Conservation (phyloP, 257 asterid species). For the Solanum gandarillasii region DNA sequence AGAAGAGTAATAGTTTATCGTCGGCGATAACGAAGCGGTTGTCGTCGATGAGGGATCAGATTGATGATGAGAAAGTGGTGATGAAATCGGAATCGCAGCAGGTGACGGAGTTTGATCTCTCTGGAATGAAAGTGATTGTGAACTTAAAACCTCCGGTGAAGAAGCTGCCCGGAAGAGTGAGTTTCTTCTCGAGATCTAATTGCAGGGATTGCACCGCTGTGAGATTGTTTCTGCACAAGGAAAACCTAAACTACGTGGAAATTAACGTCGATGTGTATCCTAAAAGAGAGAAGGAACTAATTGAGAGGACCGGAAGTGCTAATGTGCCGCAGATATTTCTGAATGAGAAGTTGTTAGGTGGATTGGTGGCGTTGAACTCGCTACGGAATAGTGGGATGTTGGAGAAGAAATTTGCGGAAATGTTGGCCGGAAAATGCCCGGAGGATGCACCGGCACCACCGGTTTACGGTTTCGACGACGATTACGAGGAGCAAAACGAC, state of each 20-base stretch:
- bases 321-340: slow-evolving; percentile 74
- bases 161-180: slow-evolving; percentile 45
- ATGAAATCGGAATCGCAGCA: neutral
- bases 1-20: slow-evolving; percentile 67
- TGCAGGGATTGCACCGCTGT: slow-evolving; percentile 86
- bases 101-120: slow-evolving; percentile 54
- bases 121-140: slow-evolving; percentile 55
- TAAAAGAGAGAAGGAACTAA: slow-evolving; percentile 54
- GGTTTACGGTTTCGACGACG: slow-evolving; percentile 71
- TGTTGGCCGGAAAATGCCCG: slow-evolving; percentile 62
- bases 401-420: slow-evolving; percentile 63
- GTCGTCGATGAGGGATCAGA: slow-evolving; percentile 35
- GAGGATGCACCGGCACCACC: slow-evolving; percentile 81
- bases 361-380: slow-evolving; percentile 72
- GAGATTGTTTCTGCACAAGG: slow-evolving; percentile 50
- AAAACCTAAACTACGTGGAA: slow-evolving; percentile 49
- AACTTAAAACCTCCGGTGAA: slow-evolving; percentile 10
- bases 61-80: slow-evolving; percentile 6
- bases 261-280: slow-evolving; percentile 84
- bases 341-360: slow-evolving; percentile 78
- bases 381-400: slow-evolving; percentile 67
- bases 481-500: slow-evolving; percentile 36
- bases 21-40: slow-evolving; percentile 62
- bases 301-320: slow-evolving; percentile 45
- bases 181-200: slow-evolving; percentile 79